Conservation (phyloP, 1,284 basidiomycete species). For the Papiliotrema laurentii region DNA sequence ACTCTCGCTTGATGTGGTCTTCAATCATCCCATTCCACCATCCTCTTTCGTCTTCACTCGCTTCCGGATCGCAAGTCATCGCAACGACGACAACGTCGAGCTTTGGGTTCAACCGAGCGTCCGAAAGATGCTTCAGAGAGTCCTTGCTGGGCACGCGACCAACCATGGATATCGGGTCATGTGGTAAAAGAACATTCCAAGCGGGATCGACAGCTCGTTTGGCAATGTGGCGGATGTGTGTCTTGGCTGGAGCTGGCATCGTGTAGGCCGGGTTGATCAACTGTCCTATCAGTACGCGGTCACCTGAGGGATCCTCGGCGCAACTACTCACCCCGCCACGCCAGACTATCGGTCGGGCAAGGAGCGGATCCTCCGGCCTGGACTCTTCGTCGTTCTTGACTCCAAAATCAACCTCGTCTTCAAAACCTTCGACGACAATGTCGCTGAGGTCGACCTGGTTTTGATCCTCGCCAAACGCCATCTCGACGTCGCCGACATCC, state of each 20-base stretch:
- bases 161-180: slow-evolving; percentile 28
- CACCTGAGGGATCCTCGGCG: not conserved
- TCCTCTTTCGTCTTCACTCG: slow-evolving; percentile 44
- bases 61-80: slow-evolving; percentile 56
- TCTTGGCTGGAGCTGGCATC: slow-evolving; percentile 5
- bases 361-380: slow-evolving; percentile 18
- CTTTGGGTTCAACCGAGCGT: slow-evolving; percentile 66
- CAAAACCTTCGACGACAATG: slow-evolving; percentile 18
- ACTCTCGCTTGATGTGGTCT: slow-evolving; percentile 72
- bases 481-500: not conserved
- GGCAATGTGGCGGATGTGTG: slow-evolving; percentile 7
- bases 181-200: no score
- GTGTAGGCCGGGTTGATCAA: slow-evolving; percentile 26
- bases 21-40: slow-evolving; percentile 62
- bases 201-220: slow-evolving; percentile 19
- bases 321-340: slow-evolving; percentile 28
- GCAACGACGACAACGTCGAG: slow-evolving; percentile 74
- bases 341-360: slow-evolving; percentile 26
- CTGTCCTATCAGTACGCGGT: slow-evolving; percentile 9
- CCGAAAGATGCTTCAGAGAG: slow-evolving; percentile 67
- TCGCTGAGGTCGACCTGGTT: slow-evolving; percentile 37
- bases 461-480: slow-evolving; percentile 19
- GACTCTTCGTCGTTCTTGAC: slow-evolving; percentile 6
- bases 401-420: slow-evolving; percentile 8
- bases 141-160: slow-evolving; percentile 73